Evolutionary conservation across 2,329 filamentous ascomycete species (phyloP), one percentile per base, ranked within the genome.

Genomic region (Drechslerella coelobrocha): DNA sequence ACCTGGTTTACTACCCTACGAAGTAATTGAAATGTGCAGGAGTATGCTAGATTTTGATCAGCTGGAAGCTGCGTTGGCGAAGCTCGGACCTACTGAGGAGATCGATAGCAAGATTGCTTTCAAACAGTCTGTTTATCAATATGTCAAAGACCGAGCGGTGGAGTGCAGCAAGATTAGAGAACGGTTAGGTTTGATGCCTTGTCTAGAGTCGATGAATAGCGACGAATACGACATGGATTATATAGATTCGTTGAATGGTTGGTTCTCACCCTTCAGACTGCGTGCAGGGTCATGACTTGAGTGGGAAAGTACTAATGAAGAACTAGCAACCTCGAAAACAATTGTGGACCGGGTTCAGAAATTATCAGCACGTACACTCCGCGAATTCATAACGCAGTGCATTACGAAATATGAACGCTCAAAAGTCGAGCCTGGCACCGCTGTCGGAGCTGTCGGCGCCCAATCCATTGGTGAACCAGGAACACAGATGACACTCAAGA

Each of bases 401-500:
- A 81, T 97, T 53, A 86, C 87, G 75, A 97, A 97, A 79, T 97
- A 96, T 79, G 89, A 91, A 75, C 90, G 88, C 78, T 93, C 93
- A 0, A 90, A 91, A 74, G 90, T 96, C 19, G 92, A 99, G 78
- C 92, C 94, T 10, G 94, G 94, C 1, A 93, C 97, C 77, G 92
- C 94, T 3, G 94, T 99, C 0, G 94, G 94, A 73, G 94, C 94
- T 14, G 92, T 97, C 37, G 94, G 94, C 74, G 94, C 94, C 0
- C 94, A 99, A 79, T 97, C 93, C 0, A 99, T 99, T 75, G 94
- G 94, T 80, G 94, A 99, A 77, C 94, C 94, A 0, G 94, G 94
- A 78, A 99, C 94, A 0, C 94, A 99, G 80, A 99, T 99, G 94
- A 99, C 94, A 0, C 82, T 99, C 73, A 97, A 97, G 81, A 97